phyloP scores from a whole-genome alignment of 2,329 filamentous ascomycete species.

The Aspergillus sp. region DNA sequence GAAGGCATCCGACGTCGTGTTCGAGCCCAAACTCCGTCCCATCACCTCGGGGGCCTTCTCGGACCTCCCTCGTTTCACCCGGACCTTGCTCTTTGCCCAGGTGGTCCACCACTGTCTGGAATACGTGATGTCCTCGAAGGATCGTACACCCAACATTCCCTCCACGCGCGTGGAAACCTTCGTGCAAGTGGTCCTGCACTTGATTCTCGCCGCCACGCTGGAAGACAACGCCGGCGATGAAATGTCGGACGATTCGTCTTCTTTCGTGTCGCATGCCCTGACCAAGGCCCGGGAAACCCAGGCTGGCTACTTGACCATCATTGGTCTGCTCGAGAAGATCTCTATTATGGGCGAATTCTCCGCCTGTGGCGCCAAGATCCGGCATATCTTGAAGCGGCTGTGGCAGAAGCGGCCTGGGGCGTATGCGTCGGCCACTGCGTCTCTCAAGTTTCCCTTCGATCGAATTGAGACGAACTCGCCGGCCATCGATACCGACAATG shows the following conservation, averaged over 20 bases:
- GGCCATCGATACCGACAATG: conserved; percentile 59
- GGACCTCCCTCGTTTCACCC: conserved; percentile 74
- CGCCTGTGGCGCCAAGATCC: conserved; percentile 79
- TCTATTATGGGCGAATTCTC: conserved; percentile 72
- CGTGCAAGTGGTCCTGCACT: conserved; percentile 84
- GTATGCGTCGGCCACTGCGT: conserved; percentile 67
- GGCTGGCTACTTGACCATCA: conserved; percentile 47
- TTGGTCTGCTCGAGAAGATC: conserved; percentile 54
- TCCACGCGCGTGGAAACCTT: conserved; percentile 85
- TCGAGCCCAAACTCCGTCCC: conserved; percentile 77
- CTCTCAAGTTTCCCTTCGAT: conserved; percentile 66
- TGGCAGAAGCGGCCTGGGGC: conserved; percentile 74
- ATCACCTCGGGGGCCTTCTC: conserved; percentile 77
- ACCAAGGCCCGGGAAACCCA: conserved; percentile 56
- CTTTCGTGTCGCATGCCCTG: conserved; percentile 73
- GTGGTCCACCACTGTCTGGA: conserved; percentile 84
- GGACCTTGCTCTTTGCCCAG: conserved; percentile 82
- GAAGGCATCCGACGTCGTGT: conserved; percentile 78
- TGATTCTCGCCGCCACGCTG: conserved; percentile 78
- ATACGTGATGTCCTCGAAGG: conserved; percentile 71
- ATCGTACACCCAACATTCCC: conserved; percentile 71
- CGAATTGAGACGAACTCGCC: conserved; percentile 80
- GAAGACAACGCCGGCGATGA: conserved; percentile 70
- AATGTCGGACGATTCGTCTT: conserved; percentile 51
- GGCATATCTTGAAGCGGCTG: conserved; percentile 78